Evolutionary conservation across 2,329 filamentous ascomycete species (phyloP), one percentile per base, ranked within the genome.

Genomic region (Tricladium varicosporioides): DNA sequence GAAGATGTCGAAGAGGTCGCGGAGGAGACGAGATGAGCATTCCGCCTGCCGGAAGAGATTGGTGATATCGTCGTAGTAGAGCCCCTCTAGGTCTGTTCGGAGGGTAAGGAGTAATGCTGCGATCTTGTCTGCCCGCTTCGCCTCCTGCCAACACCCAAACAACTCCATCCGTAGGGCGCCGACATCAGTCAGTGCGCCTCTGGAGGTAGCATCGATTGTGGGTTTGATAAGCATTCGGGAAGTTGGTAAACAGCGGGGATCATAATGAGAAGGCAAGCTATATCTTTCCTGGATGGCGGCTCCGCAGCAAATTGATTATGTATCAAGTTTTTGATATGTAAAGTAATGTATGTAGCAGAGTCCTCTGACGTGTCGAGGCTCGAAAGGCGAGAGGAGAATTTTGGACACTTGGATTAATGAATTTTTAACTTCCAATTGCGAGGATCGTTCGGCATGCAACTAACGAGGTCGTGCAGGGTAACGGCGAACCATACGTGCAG

Each of bases 1-100:
- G 19, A 80, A 79, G 40, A 78, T 74, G 58, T 85, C 80, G 47
- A 78, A 78, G 14, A 86, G 71, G 52, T 82, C 78, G 43, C 80
- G 77, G 8, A 86, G 77, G 14, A 78, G 68, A 36, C 73, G 70
- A 53, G 74, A 73, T 4, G 77, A 75, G 5, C 61, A 57, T 45
- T 69, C 63, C 53, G 70, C 55, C 49, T 67, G 60, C 9, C 54
- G 62, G 32, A 80, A 75, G 7, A 83, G 70, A 13, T 72, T 70
- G 5, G 72, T 71, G 60, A 86, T 72, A 59, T 80, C 76, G 15
- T 77, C 71, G 44, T 78, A 75, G 59, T 76, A 75, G 9, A 63
- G 56, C 2, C 70, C 63, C 44, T 78, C 75, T 2, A 86, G 67
- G 9, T 72, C 70, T 57, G 69, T 67, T 45, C 79, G 76, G 32